Evolutionary conservation across 2,329 filamentous ascomycete genomes (phyloP).

Genomic region (Neofusicoccum parvum): DNA sequence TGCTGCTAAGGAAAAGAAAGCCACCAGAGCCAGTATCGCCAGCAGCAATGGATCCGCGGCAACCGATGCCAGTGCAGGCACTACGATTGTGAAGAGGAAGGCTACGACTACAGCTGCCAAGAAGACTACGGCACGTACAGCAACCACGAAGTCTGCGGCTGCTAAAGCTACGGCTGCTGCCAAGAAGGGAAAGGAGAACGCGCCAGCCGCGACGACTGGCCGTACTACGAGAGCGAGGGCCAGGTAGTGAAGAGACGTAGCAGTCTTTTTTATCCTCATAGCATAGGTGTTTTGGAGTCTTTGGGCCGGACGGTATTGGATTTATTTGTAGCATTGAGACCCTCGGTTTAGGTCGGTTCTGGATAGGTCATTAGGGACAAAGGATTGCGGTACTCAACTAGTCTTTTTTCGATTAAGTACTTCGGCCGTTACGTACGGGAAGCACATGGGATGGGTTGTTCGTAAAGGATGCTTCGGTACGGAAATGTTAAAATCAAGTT

Average conservation of each 20-base stretch:
- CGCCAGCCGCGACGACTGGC: not conserved
- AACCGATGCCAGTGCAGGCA: constrained; percentile 62
- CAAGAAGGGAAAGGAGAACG: constrained; percentile 21
- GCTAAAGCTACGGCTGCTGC: constrained; percentile 19
- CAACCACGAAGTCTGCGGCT: constrained; percentile 8
- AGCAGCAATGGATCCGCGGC: constrained; percentile 62
- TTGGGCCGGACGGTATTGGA: not conserved
- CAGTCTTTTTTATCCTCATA: not conserved
- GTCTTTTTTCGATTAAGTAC: no score
- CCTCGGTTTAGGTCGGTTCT: not conserved
- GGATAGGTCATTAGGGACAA: not conserved
- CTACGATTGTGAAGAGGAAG: constrained; percentile 64
- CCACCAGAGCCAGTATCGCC: constrained; percentile 40
- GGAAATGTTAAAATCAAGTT: no score
- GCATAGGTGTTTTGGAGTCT: constrained; percentile 1
- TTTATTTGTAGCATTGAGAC: not conserved
- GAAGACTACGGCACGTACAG: constrained; percentile 18
- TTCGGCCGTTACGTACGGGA: no score
- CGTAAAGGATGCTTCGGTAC: no score
- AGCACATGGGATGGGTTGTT: no score
- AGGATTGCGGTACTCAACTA: not conserved
- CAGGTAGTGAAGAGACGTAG: not conserved
- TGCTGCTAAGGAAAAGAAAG: constrained; percentile 39
- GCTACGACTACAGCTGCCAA: constrained; percentile 29
- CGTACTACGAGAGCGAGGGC: constrained; percentile 17